These are phyloP conservation scores for Anacardium occidentale DNA, from an alignment of 345 rosid genomes.

Conservation along the genomic window DNA sequence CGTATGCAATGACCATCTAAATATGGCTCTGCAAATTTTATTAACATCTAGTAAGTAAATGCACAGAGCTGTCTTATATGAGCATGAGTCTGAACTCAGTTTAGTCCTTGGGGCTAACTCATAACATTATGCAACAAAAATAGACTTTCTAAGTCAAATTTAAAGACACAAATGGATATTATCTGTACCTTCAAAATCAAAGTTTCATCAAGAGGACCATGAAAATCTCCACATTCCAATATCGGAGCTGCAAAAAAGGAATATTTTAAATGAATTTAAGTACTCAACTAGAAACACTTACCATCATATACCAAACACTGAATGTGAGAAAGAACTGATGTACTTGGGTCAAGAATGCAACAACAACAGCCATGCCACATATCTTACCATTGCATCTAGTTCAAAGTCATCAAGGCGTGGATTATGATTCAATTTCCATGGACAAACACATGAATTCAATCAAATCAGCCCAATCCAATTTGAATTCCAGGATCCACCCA, in stretches of 20 bases:
- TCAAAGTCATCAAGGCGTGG: background rate
- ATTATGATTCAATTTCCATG: background rate
- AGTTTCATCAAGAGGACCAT: conserved; percentile 46
- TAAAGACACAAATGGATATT: background rate
- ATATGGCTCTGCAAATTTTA: conserved; percentile 68
- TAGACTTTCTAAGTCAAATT: background rate
- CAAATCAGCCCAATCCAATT: no score
- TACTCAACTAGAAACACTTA: background rate
- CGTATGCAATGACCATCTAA: conserved; percentile 74
- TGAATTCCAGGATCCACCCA: no score
- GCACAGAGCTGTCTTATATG: conserved; percentile 6
- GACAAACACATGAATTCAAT: background rate
- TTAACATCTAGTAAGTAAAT: conserved; percentile 30
- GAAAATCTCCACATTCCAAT: conserved; percentile 49
- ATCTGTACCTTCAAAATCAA: conserved; percentile 56
- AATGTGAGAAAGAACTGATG: no score
- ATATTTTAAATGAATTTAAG: background rate
- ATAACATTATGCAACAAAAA: background rate
- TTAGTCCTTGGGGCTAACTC: conserved; percentile 1
- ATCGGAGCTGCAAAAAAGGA: conserved; percentile 49
- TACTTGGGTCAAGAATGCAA: no score
- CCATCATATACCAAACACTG: background rate
- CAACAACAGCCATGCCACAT: no score
- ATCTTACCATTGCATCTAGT: background rate
- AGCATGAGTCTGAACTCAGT: conserved; percentile 7